A percentile compares a stretch with the other conserved stretches of the same genome.
Conservation (phyloP, 805 yeast species). For the Candida berthetii region DNA sequence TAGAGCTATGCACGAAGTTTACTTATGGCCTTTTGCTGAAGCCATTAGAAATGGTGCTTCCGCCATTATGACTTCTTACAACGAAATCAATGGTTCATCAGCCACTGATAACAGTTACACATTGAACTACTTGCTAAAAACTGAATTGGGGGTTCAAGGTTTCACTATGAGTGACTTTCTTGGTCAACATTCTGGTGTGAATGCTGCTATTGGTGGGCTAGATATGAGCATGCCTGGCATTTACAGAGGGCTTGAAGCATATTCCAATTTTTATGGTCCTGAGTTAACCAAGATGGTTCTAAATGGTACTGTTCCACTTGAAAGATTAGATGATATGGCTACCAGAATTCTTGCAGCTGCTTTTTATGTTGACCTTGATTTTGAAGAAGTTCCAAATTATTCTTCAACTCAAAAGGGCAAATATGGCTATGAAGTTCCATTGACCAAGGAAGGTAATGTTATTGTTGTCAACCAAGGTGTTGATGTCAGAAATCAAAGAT, state of each 20-base stretch:
- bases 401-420: conserved; percentile 55
- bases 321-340: conserved; percentile 57
- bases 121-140: conserved; percentile 48
- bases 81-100: conserved; percentile 47
- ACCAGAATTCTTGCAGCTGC: conserved; percentile 53
- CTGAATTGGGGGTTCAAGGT: conserved; percentile 61
- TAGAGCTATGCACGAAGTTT: conserved; percentile 54
- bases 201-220: conserved; percentile 49
- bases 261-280: conserved; percentile 50
- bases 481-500: conserved; percentile 43
- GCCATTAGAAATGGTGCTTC: conserved; percentile 38
- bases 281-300: conserved; percentile 46
- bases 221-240: conserved; percentile 68
- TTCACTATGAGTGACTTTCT: conserved; percentile 65
- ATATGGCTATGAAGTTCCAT: conserved; percentile 47
- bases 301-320: conserved; percentile 47
- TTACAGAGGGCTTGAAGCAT: conserved; percentile 43
- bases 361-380: conserved; percentile 33
- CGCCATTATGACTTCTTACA: conserved; percentile 56
- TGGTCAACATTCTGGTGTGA: conserved; percentile 55
- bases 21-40: conserved; percentile 64
- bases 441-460: conserved; percentile 48
- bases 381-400: conserved; percentile 42
- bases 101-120: conserved; percentile 56
- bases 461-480: conserved; percentile 47